A percentile compares a stretch with the other conserved stretches of the same genome.
phyloP scores from a whole-genome alignment of 495 filamentous ascomycete species.

The Rhypophila decipiens region DNA sequence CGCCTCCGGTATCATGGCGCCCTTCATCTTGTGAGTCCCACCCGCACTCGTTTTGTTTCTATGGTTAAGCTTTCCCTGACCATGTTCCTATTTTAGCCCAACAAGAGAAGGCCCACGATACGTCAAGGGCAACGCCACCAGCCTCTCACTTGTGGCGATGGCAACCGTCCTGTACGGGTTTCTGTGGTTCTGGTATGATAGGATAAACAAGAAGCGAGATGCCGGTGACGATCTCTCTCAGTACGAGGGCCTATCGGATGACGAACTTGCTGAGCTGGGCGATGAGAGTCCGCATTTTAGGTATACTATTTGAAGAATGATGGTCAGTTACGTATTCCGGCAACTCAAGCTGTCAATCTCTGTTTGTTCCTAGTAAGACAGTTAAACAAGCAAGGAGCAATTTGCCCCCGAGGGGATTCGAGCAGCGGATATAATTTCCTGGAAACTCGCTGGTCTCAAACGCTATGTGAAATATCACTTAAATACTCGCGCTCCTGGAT shows the following conservation, averaged over 20 bases:
- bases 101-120: constrained; percentile 40
- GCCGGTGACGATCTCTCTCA: constrained; percentile 47
- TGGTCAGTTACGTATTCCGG: too few species aligned
- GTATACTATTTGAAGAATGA: constrained; percentile 48
- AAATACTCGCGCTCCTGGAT: too few species aligned
- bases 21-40: constrained; percentile 51
- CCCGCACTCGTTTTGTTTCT: too few species aligned
- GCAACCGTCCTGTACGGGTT: constrained; percentile 39
- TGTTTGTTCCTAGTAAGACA: too few species aligned
- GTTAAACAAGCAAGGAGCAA: too few species aligned
- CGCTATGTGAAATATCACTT: too few species aligned
- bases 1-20: constrained; percentile 60
- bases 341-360: too few species aligned
- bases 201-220: constrained; percentile 50
- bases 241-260: constrained; percentile 51
- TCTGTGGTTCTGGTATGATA: constrained; percentile 50
- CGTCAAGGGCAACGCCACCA: constrained; percentile 49
- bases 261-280: constrained; percentile 62
- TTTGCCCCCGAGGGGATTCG: too few species aligned
- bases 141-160: constrained; percentile 47
- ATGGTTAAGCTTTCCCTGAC: constrained; percentile 9
- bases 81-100: constrained; percentile 11
- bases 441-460: too few species aligned
- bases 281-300: constrained; percentile 59
- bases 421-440: too few species aligned